phyloP scores from a whole-genome alignment of 148 eudicot species.

The Persicaria maculosa region DNA sequence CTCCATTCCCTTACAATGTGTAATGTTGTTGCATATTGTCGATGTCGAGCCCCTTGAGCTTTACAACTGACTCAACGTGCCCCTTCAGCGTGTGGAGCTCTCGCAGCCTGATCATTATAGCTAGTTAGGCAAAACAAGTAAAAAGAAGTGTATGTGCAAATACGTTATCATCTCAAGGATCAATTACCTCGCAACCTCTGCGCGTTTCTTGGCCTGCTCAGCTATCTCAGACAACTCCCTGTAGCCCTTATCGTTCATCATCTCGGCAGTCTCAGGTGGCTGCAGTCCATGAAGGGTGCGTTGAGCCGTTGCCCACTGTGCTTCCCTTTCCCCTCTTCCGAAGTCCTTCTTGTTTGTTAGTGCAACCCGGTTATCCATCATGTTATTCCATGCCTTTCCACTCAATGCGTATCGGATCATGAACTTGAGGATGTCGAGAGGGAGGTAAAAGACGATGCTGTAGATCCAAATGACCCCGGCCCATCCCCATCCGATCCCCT shows the following conservation, averaged over 20 bases:
- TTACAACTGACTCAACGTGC: constrained; percentile 72
- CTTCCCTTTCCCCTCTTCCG: constrained; percentile 14
- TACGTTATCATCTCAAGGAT: background rate
- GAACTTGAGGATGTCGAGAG: constrained; percentile 69
- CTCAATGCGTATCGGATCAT: constrained; percentile 49
- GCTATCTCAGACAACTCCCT: constrained; percentile 11
- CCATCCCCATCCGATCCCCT: constrained; percentile 89
- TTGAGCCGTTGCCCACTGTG: constrained; percentile 15
- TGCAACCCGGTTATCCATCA: constrained; percentile 49
- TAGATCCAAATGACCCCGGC: constrained; percentile 82
- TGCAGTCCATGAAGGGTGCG: constrained; percentile 8
- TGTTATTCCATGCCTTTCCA: constrained; percentile 60
- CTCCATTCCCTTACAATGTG: constrained; percentile 10
- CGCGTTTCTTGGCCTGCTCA: constrained; percentile 15
- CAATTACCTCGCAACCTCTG: constrained; percentile 24
- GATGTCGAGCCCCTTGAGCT: constrained; percentile 73
- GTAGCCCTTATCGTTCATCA: background rate
- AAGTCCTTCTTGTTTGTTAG: constrained; percentile 9
- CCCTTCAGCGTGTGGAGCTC: constrained; percentile 75
- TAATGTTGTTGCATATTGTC: constrained; percentile 53
- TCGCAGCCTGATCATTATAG: constrained; percentile 38
- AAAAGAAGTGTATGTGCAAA: background rate
- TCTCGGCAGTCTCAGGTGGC: constrained; percentile 9
- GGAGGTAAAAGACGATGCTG: constrained; percentile 51
- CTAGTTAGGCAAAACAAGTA: background rate